These are phyloP conservation scores for Verbena officinalis DNA, from an alignment of 257 asterid genomes.

Conservation along the genomic window DNA sequence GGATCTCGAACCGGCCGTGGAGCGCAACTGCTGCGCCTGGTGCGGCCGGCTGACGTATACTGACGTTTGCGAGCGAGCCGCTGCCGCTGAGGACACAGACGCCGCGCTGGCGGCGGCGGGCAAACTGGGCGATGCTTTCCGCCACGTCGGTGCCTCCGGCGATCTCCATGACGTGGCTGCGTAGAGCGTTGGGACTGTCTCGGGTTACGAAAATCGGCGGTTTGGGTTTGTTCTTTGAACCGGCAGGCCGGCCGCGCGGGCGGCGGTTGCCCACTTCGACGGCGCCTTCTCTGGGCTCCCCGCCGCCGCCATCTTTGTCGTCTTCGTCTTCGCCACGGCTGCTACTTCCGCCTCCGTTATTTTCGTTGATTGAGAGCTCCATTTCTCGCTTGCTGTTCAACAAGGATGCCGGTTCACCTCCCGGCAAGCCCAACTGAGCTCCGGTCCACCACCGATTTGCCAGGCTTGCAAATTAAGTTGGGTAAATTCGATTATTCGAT, in stretches of 20 bases:
- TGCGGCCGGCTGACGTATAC: constrained; percentile 54
- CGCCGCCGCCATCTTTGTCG: constrained; percentile 38
- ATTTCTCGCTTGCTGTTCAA: constrained; percentile 29
- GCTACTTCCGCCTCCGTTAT: constrained; percentile 38
- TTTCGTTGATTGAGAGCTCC: constrained; percentile 40
- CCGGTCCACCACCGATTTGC: constrained; percentile 75
- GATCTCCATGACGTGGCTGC: constrained; percentile 73
- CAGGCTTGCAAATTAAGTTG: constrained; percentile 32
- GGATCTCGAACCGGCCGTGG: constrained; percentile 65
- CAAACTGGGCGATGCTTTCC: constrained; percentile 59
- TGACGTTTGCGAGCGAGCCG: constrained; percentile 65
- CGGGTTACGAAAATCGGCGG: constrained; percentile 70
- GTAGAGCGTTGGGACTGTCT: constrained; percentile 66
- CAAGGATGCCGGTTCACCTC: constrained; percentile 41
- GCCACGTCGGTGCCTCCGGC: constrained; percentile 64
- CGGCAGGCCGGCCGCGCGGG: constrained; percentile 72
- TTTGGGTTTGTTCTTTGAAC: constrained; percentile 68
- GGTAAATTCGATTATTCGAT: background rate
- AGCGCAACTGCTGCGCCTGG: constrained; percentile 53
- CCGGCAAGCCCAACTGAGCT: constrained; percentile 50
- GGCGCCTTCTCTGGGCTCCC: constrained; percentile 63
- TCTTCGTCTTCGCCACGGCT: constrained; percentile 47
- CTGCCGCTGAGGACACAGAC: constrained; percentile 65
- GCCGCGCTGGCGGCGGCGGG: constrained; percentile 67
- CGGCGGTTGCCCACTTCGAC: constrained; percentile 58